A percentile compares a stretch with the other conserved stretches of the same genome.
These are phyloP conservation scores for Petasospora fabianii DNA, from an alignment of 1,139 yeast species.

Conservation along the genomic window DNA sequence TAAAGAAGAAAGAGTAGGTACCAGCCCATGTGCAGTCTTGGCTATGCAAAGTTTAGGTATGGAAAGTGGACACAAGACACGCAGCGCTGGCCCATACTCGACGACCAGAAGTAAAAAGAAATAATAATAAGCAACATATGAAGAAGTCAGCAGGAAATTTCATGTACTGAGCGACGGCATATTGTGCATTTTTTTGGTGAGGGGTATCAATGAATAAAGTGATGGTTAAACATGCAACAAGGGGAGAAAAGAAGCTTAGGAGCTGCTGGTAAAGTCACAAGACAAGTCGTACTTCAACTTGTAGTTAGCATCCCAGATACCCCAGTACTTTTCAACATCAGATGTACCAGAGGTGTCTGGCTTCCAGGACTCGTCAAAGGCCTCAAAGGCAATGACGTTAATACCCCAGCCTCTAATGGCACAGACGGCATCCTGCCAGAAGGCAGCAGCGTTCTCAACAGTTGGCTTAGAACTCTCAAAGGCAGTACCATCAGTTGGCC, in stretches of 20 bases:
- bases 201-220: background rate
- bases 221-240: no score
- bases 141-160: background rate
- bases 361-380: conserved; percentile 94
- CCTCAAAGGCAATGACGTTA: conserved; percentile 89
- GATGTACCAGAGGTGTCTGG: conserved; percentile 82
- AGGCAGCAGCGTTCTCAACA: conserved; percentile 66
- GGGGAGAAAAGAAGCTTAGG: conserved; percentile 7
- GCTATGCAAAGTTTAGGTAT: no score
- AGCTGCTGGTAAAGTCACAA: conserved; percentile 47
- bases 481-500: conserved; percentile 89
- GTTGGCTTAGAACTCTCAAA: conserved; percentile 64
- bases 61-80: no score
- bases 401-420: conserved; percentile 95
- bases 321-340: conserved; percentile 92
- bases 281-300: conserved; percentile 54
- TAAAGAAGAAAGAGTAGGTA: no score
- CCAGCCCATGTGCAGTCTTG: no score
- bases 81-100: no score
- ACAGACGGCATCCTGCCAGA: conserved; percentile 87
- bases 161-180: background rate
- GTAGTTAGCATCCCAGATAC: conserved; percentile 65
- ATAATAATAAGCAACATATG: background rate
- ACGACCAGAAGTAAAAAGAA: background rate
- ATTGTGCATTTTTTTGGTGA: no score